Conservation (phyloP, 495 filamentous ascomycete species). For the Aspergillus taichungensis region DNA sequence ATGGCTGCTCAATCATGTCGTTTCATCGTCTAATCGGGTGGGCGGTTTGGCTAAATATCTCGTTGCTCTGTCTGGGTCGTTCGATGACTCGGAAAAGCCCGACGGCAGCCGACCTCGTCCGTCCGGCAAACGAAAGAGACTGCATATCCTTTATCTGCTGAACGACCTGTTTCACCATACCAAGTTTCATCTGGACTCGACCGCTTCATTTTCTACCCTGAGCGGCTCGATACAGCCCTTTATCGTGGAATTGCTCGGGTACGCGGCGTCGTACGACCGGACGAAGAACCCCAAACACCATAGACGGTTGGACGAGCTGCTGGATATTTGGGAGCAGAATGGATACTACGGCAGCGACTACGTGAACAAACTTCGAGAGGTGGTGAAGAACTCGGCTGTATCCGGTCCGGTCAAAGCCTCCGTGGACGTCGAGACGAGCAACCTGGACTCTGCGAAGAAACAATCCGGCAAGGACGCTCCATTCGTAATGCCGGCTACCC, state of each 20-base stretch:
- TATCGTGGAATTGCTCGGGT: conserved; percentile 52
- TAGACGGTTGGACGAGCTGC: conserved; percentile 52
- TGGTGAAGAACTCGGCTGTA: conserved; percentile 40
- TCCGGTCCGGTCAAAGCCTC: conserved; percentile 19
- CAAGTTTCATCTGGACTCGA: conserved; percentile 46
- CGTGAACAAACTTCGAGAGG: conserved; percentile 51
- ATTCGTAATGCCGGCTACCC: conserved; percentile 62
- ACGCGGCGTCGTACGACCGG: conserved; percentile 50
- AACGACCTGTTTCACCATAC: conserved; percentile 79
- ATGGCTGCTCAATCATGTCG: conserved; percentile 69
- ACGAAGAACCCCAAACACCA: conserved; percentile 57
- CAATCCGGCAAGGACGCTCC: conserved; percentile 45
- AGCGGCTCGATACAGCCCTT: conserved; percentile 50
- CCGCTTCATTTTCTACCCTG: conserved; percentile 41
- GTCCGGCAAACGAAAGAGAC: conserved; percentile 58
- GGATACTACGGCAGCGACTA: conserved; percentile 55
- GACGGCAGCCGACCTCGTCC: conserved; percentile 20
- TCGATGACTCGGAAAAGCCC: conserved; percentile 20
- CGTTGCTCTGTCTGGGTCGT: conserved; percentile 55
- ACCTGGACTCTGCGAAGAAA: conserved; percentile 14
- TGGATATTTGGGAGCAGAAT: conserved; percentile 65
- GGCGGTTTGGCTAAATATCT: conserved; percentile 69
- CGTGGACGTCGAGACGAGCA: conserved; percentile 16
- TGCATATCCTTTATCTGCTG: conserved; percentile 75
- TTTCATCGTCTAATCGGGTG: conserved; percentile 57